Evolutionary conservation across 345 rosid species (phyloP), one percentile per base, ranked within the genome.

Genomic region (Trapa bicornis): DNA sequence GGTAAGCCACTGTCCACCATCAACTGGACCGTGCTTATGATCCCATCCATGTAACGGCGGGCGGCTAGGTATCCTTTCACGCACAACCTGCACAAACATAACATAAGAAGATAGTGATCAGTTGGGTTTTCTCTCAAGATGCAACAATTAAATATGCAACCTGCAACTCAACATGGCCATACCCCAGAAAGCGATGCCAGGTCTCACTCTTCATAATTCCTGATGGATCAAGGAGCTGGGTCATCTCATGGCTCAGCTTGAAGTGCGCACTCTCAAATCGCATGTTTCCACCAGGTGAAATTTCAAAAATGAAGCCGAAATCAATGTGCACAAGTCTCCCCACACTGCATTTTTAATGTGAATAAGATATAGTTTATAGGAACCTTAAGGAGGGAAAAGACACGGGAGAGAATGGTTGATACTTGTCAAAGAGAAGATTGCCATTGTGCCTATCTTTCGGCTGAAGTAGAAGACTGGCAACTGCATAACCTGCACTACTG

Each of bases 371-470:
- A 64, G 35, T 39, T 45, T 16, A 8, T n/a, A 11, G 22, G 37
- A n/a, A 42, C 16, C 52, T 38, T 16, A 65, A 37, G 15, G 53
- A 43, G 37, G 22, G 56, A 37, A 15, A 16, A 50, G 17, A 50
- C 56, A 22, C 29, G 53, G 33, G 22, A 45, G 67, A 64, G 65
- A 60, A 67, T 48, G 60, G 35, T 81, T 12, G 0, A 33, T 88
- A 95, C 99, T 71, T 80, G 74, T 95, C 97, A 71, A 95, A 95
- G 65, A 95, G 97, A 78, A 95, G 97, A 85, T 95, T 95, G 69
- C 96, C 99, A 54, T 95, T 95, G 84, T 95, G 97, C 75, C 99
- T 85, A 79, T 95, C 99, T 83, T 95, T 95, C 2, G 99, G 99
- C 72, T 95, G 97, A 66, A 95, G 97, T 70, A 95, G 74, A 65